A percentile compares a stretch with the other conserved stretches of the same genome.
Evolutionary conservation across 2,329 filamentous ascomycete genomes (phyloP).

Genomic region (Neospermospora avenae): DNA sequence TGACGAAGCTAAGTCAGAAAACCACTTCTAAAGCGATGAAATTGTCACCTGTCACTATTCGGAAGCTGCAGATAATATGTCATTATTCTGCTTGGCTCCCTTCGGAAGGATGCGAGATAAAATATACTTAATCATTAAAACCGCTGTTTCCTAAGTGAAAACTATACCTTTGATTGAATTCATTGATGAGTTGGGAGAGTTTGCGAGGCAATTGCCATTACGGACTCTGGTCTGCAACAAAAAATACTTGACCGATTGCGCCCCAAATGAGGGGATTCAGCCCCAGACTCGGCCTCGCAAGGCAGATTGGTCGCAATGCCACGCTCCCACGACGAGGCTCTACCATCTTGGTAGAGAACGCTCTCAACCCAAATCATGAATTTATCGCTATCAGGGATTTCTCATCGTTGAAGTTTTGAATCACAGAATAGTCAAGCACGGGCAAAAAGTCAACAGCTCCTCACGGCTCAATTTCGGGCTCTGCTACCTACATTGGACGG

Average conservation of each 20-base stretch:
- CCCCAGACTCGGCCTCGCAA: background rate
- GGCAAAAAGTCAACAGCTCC: background rate
- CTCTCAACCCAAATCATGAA: background rate
- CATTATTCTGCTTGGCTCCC: too few relatives aligned
- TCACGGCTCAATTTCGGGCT: background rate
- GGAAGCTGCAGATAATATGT: too few relatives aligned
- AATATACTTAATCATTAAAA: too few relatives aligned
- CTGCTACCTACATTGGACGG: conserved; percentile 1
- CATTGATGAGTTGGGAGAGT: conserved; percentile 17
- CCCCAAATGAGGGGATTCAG: background rate
- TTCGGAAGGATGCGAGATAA: too few relatives aligned
- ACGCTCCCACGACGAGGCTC: background rate
- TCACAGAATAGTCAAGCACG: background rate
- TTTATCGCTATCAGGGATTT: background rate
- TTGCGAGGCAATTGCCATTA: too few relatives aligned
- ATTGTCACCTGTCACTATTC: too few relatives aligned
- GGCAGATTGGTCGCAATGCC: background rate
- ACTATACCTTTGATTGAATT: too few relatives aligned
- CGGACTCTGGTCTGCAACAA: too few relatives aligned
- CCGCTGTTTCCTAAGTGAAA: too few relatives aligned
- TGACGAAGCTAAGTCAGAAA: too few relatives aligned
- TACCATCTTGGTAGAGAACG: background rate
- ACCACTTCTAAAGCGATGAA: too few relatives aligned
- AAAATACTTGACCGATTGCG: too few relatives aligned
- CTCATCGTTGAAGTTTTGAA: background rate